phyloP scores from a whole-genome alignment of 1,139 yeast genomes.

The Candida sp. region DNA sequence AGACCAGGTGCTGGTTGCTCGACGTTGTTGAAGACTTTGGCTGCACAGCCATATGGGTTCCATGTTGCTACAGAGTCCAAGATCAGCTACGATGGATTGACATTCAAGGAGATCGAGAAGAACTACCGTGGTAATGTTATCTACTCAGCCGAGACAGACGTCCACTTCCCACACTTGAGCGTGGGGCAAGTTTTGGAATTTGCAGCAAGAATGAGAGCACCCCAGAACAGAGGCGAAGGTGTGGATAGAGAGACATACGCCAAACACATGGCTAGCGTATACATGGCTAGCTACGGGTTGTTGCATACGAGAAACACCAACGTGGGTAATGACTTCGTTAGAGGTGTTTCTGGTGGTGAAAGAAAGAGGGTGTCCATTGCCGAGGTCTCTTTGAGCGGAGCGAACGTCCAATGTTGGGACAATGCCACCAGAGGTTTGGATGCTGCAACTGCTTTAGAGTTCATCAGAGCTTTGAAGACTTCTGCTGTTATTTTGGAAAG shows the following conservation, averaged over 20 bases:
- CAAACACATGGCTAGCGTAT: slow-evolving; percentile 44
- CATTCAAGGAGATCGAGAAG: slow-evolving; percentile 45
- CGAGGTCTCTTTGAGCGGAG: slow-evolving; percentile 41
- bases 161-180: slow-evolving; percentile 56
- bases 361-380: slow-evolving; percentile 50
- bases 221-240: slow-evolving; percentile 38
- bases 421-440: slow-evolving; percentile 67
- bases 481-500: slow-evolving; percentile 61
- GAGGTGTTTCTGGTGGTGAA: slow-evolving; percentile 51
- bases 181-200: slow-evolving; percentile 56
- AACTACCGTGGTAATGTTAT: slow-evolving; percentile 55
- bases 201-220: slow-evolving; percentile 47
- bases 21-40: slow-evolving; percentile 35
- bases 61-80: slow-evolving; percentile 48
- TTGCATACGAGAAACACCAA: slow-evolving; percentile 36
- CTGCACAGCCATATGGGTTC: slow-evolving; percentile 49
- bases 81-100: slow-evolving; percentile 36
- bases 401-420: slow-evolving; percentile 60
- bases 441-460: slow-evolving; percentile 71
- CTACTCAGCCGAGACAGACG: slow-evolving; percentile 57
- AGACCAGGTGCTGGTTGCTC: slow-evolving; percentile 43
- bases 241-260: slow-evolving; percentile 44
- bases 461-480: slow-evolving; percentile 67
- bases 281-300: slow-evolving; percentile 47
- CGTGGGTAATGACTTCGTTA: slow-evolving; percentile 40